Evolutionary conservation across 108 stramenopile genomes (phyloP), one percentile per base, ranked within the genome.

Genomic region (Pseudonitzschia multiseries): DNA sequence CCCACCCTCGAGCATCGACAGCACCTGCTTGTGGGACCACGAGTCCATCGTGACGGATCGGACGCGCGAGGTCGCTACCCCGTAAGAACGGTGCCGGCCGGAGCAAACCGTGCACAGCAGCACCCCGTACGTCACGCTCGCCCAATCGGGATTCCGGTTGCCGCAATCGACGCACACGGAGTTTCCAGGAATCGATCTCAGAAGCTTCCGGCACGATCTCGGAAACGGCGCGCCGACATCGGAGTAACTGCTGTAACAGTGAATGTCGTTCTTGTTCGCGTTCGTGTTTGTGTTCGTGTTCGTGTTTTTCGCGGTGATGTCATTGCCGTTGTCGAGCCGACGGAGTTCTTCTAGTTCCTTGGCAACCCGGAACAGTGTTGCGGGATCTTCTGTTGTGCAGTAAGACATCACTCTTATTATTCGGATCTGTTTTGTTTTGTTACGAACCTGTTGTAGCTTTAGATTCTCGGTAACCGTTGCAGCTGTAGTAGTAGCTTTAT

Each of bases 1-100:
- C 22, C 92, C 92, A 14, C 92, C 92, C 68, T 93, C 92, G 42
- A 93, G 57, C 93, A 94, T 94, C 36, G 73, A 33, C 24, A 90
- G 41, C 20, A 94, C 70, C 78, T 94, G 79, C 27, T 70, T 50
- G 18, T 76, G 67, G 27, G 73, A 68, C 95, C 95, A 96, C 41
- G 81, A 67, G 75, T 96, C 95, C 89, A 96, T 91, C 60, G 74
- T 79, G 36, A 93, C 67, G 18, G 80, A 83, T 60, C 91, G 81
- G 42, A 97, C 92, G 22, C 82, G 85, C 44, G 87, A 84, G 29
- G 77, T 81, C 63, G 73, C 62, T 40, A 97, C 97, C 15, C 97
- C 97, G 13, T 96, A 66, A 12, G 84, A 82, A 27, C 97, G 86
- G 85, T 97, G 97, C 46, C 68, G 62, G 1, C 96, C 97, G 60